Conservation (phyloP, 768 basidiomycete genomes). For the Astraeus odoratus region DNA sequence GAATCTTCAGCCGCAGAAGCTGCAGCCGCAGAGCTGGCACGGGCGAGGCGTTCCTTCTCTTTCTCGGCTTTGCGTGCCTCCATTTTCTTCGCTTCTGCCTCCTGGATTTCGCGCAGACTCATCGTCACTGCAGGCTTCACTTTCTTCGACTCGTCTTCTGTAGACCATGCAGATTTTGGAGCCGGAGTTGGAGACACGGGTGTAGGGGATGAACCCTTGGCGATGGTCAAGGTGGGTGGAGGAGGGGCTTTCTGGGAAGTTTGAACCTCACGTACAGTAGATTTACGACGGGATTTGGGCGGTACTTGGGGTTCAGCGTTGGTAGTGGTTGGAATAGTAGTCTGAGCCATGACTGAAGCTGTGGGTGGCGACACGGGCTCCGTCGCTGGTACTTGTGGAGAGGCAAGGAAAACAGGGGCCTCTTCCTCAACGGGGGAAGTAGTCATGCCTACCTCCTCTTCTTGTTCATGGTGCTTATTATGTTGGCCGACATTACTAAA, state of each 20-base stretch:
- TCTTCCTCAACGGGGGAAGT: conserved; percentile 15
- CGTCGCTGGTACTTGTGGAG: conserved; percentile 11
- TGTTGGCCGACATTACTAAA: conserved; percentile 54
- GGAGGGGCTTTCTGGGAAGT: conserved; percentile 14
- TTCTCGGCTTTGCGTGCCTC: conserved; percentile 74
- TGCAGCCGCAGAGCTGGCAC: conserved; percentile 29
- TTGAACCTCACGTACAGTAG: conserved; percentile 20
- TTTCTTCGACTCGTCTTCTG: conserved; percentile 64
- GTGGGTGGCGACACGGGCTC: no score
- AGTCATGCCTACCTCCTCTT: conserved; percentile 18
- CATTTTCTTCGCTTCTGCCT: conserved; percentile 77
- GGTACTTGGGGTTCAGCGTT: conserved; percentile 12
- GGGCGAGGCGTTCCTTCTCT: conserved; percentile 58
- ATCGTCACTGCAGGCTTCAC: conserved; percentile 40
- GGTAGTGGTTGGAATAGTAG: conserved; percentile 6
- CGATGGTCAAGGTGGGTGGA: neutral
- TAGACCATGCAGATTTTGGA: conserved; percentile 56
- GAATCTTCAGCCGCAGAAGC: conserved; percentile 44
- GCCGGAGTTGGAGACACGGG: conserved; percentile 17
- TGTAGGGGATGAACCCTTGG: conserved; percentile 20
- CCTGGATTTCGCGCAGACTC: conserved; percentile 91
- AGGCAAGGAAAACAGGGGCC: conserved; percentile 11
- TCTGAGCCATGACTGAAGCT: conserved; percentile 3
- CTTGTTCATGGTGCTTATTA: conserved; percentile 43
- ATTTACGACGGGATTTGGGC: conserved; percentile 23